A percentile compares a stretch with the other conserved stretches of the same genome.
Conservation (phyloP, 805 yeast species). For the Saturnispora mendoncae region DNA sequence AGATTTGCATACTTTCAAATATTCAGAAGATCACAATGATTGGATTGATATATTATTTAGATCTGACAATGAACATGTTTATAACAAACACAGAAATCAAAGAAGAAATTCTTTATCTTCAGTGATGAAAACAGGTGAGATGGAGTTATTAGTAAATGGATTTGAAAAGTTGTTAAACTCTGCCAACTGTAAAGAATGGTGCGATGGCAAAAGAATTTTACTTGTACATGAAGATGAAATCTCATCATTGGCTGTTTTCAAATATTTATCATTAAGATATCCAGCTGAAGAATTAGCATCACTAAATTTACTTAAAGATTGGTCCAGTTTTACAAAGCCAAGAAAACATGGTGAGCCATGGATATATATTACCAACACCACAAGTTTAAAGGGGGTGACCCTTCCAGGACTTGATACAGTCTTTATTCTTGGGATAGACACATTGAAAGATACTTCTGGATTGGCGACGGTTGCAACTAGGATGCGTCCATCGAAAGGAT, state of each 20-base stretch:
- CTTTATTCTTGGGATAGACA: constrained; percentile 27
- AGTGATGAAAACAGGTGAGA: constrained; percentile 16
- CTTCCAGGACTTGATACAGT: constrained; percentile 22
- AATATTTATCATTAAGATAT: constrained; percentile 9
- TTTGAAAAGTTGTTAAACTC: constrained; percentile 19
- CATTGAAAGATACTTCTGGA: constrained; percentile 18
- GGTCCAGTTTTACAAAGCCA: constrained; percentile 12
- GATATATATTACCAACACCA: constrained; percentile 20
- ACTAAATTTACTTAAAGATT: constrained; percentile 15
- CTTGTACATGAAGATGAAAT: constrained; percentile 25
- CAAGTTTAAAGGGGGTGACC: constrained; percentile 22
- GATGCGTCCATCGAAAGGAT: constrained; percentile 19
- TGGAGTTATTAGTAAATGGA: constrained; percentile 21
- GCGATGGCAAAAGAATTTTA: constrained; percentile 12
- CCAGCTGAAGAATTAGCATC: constrained; percentile 11
- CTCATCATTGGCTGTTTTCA: constrained; percentile 14
- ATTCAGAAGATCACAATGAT: constrained; percentile 15
- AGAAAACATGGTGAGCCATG: constrained; percentile 11
- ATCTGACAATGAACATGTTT: constrained; percentile 19
- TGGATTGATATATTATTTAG: constrained; percentile 22
- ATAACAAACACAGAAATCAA: constrained; percentile 20
- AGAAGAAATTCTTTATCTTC: constrained; percentile 14
- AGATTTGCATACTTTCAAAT: constrained; percentile 22
- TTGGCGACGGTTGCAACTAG: constrained; percentile 24
- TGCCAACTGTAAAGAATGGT: constrained; percentile 6